Evolutionary conservation across 306 rosid genomes (phyloP), one percentile per base, ranked within the genome.

Genomic region (Fragaria ananassa): DNA sequence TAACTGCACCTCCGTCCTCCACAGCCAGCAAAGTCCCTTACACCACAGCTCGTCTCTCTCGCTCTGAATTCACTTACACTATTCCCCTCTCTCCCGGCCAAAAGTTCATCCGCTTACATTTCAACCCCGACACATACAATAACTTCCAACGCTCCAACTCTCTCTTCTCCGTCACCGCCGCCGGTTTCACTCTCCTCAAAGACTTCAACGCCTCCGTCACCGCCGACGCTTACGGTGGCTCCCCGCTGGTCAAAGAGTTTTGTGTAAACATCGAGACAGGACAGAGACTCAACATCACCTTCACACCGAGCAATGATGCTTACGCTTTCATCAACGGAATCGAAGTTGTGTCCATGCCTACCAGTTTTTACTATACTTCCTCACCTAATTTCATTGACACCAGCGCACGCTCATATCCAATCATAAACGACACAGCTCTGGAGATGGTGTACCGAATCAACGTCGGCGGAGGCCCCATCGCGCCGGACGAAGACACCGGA

Each of bases 251-350:
- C 3, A 83, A 15, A 61, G 97, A 92, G 50, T 92, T 82, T n/a
- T 72, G 80, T 0, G 23, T 90, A 29, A 79, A 78, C 63, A 76
- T 89, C 0, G 74, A 68, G 0, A 76, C 74, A 2, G 68, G 51
- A 5, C 83, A 79, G 57, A 80, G 69, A 41, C 68, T 90, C 3
- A 80, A 76, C 65, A 73, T 93, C 25, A 79, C 78, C 12, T 89
- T 91, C 79, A 71, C 27, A 9, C 90, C 94, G 19, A 69, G 49
- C 69, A 66, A 71, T 45, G 84, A 78, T 12, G 74, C 85, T 0
- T 89, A 79, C 42, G 96, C 88, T 54, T 93, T 93, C 65, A 49
- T 93, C 21, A 93, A 91, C 10, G 97, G 93, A 71, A 91, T 93
- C 19, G 96, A 93, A 61, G 70, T 93, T 1, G 49, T 93, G 1